Conservation (phyloP, 2,329 filamentous ascomycete genomes). For the Cytospora paraplurivora region DNA sequence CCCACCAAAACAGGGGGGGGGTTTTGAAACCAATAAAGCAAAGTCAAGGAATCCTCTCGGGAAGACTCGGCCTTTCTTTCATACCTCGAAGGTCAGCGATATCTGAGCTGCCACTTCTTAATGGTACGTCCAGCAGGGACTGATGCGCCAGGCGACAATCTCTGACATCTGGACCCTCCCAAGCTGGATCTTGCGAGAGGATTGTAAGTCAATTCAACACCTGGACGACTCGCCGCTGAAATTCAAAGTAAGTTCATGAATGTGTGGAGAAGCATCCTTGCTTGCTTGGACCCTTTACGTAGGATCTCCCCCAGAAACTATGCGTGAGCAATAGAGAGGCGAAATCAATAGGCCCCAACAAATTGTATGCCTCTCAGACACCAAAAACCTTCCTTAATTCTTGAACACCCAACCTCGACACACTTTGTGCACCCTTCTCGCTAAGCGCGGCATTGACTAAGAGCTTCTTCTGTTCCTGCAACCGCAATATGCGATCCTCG, state of each 20-base stretch:
- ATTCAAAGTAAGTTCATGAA: background rate
- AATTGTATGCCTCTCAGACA: background rate
- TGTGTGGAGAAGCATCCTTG: background rate
- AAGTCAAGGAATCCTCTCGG: no score
- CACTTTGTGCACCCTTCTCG: conserved; percentile 49
- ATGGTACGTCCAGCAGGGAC: background rate
- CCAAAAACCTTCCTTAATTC: conserved; percentile 20
- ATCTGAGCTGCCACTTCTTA: background rate
- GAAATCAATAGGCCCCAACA: background rate
- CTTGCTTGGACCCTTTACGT: background rate
- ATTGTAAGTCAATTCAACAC: background rate
- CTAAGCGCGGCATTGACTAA: conserved; percentile 77
- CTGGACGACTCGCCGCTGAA: background rate
- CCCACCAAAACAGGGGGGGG: no score
- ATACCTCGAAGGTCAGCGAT: background rate
- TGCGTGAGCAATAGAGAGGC: background rate
- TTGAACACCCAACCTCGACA: conserved; percentile 1
- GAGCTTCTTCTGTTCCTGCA: conserved; percentile 77
- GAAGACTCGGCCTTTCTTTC: background rate
- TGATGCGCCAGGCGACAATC: background rate
- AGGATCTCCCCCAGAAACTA: background rate
- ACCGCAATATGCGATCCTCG: conserved; percentile 76
- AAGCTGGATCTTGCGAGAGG: background rate
- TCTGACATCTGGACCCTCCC: background rate
- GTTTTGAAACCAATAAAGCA: no score